Conservation (phyloP, 148 eudicot genomes). For the Vaccinium corymbosum region DNA sequence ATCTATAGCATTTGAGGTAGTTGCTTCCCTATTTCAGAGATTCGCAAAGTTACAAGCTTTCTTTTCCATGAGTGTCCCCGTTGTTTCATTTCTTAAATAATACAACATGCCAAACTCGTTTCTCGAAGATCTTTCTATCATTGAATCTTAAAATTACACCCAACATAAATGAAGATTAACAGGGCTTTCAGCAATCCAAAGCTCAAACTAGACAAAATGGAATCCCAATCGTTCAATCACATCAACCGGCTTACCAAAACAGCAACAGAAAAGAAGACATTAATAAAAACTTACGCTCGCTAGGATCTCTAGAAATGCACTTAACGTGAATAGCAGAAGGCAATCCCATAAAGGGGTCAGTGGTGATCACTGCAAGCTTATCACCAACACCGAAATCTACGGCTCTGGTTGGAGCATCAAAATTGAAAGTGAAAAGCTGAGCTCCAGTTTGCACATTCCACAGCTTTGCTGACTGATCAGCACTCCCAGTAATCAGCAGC, state of each 20-base stretch:
- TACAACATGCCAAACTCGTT: not conserved
- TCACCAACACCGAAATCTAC: slow-evolving; percentile 82
- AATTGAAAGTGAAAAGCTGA: slow-evolving; percentile 59
- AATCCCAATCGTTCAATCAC: slow-evolving; percentile 1
- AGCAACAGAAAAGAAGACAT: not conserved
- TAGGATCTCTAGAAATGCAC: slow-evolving; percentile 58
- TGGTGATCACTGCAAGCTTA: slow-evolving; percentile 74
- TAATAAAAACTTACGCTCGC: slow-evolving; percentile 49
- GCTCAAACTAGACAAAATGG: not conserved
- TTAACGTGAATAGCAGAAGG: slow-evolving; percentile 85
- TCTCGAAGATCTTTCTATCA: not conserved
- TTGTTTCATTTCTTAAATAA: not conserved
- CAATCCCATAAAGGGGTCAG: slow-evolving; percentile 80
- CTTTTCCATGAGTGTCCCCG: not conserved
- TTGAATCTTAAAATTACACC: not conserved
- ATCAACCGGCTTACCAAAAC: not conserved
- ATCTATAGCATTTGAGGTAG: not conserved
- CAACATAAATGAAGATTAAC: not conserved
- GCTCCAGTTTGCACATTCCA: slow-evolving; percentile 78
- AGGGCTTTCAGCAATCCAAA: slow-evolving; percentile 1
- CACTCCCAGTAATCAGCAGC: slow-evolving; percentile 85
- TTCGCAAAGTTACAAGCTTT: not conserved
- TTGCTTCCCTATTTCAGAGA: not conserved
- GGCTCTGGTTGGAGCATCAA: slow-evolving; percentile 78
- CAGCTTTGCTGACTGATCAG: slow-evolving; percentile 84